Evolutionary conservation across 192 early-diverging fungal species (phyloP).

Genomic region (Podila epicladia): DNA sequence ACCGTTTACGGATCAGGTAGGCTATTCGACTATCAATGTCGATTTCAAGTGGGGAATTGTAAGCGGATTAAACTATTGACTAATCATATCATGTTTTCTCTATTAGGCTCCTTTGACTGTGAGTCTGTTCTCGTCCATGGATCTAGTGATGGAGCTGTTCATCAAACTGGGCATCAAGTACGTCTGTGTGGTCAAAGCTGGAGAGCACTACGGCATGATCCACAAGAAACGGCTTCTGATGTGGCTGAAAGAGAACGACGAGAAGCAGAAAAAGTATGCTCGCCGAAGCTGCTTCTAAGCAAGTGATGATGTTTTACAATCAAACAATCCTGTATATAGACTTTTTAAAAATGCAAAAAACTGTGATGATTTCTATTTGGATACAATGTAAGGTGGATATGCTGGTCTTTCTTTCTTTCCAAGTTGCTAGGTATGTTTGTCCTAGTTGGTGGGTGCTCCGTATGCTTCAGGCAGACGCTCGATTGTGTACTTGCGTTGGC

Average conservation of each 20-base stretch:
- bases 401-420: not conserved
- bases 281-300: constrained; percentile 11
- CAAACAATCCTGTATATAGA: not conserved
- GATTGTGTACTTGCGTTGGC: constrained; percentile 89
- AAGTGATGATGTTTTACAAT: too few relatives aligned
- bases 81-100: not conserved
- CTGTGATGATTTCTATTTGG: not conserved
- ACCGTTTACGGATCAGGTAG: constrained; percentile 45
- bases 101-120: constrained; percentile 82
- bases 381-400: too few relatives aligned
- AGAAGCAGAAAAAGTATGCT: constrained; percentile 53
- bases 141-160: constrained; percentile 87
- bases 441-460: constrained; percentile 50
- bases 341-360: not conserved
- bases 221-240: constrained; percentile 86
- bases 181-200: constrained; percentile 81
- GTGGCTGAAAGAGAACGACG: constrained; percentile 76
- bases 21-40: too few relatives aligned
- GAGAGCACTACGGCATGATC: constrained; percentile 82
- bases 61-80: not conserved
- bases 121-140: constrained; percentile 78
- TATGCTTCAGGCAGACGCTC: constrained; percentile 90
- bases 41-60: too few relatives aligned
- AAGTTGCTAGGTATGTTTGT: not conserved
- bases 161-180: constrained; percentile 84